A percentile compares a stretch with the other conserved stretches of the same genome.
Conservation (phyloP, 1,284 basidiomycete genomes). For the Anthracocystis walkeri region DNA sequence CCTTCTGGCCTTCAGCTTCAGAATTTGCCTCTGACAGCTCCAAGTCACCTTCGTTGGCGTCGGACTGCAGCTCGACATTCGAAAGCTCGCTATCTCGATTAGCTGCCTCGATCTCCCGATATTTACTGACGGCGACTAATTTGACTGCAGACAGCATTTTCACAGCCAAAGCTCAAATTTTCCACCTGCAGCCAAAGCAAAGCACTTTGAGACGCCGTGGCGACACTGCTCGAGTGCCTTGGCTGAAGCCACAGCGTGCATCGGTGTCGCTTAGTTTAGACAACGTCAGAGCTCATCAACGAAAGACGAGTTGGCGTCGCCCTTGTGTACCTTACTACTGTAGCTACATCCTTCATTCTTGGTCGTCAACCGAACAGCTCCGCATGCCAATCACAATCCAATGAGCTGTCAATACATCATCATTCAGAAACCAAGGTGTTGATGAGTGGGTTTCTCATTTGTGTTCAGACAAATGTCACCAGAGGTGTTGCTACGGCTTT, state of each 20-base stretch:
- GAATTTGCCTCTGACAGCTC: not conserved
- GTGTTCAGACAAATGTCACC: not conserved
- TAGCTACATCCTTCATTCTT: too few species aligned
- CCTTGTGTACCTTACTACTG: too few species aligned
- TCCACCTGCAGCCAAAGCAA: not conserved
- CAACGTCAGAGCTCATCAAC: too few species aligned
- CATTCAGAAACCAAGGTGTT: too few species aligned
- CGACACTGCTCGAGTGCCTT: not conserved
- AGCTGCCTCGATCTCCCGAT: not conserved
- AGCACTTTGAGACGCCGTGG: not conserved
- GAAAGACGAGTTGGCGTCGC: too few species aligned
- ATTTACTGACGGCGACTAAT: not conserved
- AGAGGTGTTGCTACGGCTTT: not conserved
- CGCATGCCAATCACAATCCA: too few species aligned
- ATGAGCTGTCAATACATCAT: too few species aligned
- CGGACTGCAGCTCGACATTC: too few species aligned
- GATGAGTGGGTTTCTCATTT: not conserved
- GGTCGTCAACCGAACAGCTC: too few species aligned
- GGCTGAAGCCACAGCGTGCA: too few species aligned
- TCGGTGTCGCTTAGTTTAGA: too few species aligned
- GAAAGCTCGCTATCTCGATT: not conserved
- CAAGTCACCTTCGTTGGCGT: not conserved
- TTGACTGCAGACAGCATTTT: not conserved
- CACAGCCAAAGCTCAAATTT: not conserved
- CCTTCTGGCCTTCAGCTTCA: too few species aligned